Evolutionary conservation across 148 eudicot genomes (phyloP).

Genomic region (Dysphania ambrosioides): DNA sequence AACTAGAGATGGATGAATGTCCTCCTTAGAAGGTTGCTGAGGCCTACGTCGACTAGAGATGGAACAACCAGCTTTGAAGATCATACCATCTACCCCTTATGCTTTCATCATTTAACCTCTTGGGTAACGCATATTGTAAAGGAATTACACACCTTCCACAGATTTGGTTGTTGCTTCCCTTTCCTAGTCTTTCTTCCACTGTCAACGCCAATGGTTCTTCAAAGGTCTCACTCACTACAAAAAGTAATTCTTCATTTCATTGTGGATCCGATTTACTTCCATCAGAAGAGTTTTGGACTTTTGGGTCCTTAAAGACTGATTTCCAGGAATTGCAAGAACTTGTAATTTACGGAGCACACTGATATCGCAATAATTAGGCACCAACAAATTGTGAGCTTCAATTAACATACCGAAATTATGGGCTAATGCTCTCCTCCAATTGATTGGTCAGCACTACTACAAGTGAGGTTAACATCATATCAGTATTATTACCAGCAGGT

Average conservation of each 20-base stretch:
- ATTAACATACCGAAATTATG: slow-evolving; percentile 65
- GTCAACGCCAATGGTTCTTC: slow-evolving; percentile 51
- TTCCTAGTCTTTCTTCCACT: slow-evolving; percentile 40
- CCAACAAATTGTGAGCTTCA: slow-evolving; percentile 56
- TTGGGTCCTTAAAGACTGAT: slow-evolving; percentile 43
- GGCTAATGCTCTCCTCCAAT: slow-evolving; percentile 35
- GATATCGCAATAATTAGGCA: no score
- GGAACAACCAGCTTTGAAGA: slow-evolving; percentile 44
- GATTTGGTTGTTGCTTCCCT: slow-evolving; percentile 31
- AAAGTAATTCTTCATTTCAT: slow-evolving; percentile 69
- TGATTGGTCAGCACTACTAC: neutral
- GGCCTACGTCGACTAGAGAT: neutral
- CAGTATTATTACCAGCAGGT: slow-evolving; percentile 34
- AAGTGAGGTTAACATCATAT: no score
- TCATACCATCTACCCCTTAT: slow-evolving; percentile 49
- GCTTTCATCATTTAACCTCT: slow-evolving; percentile 45
- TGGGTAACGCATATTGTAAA: slow-evolving; percentile 27
- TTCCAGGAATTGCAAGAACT: slow-evolving; percentile 44
- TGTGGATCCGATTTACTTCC: slow-evolving; percentile 35
- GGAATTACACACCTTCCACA: slow-evolving; percentile 45
- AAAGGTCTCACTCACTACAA: slow-evolving; percentile 61
- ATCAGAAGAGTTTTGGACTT: slow-evolving; percentile 10
- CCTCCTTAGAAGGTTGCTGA: neutral
- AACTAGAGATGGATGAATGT: neutral
- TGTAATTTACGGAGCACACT: slow-evolving; percentile 41